These are phyloP conservation scores for Skeletonema costatum DNA, from an alignment of 108 stramenopile genomes.

Conservation along the genomic window DNA sequence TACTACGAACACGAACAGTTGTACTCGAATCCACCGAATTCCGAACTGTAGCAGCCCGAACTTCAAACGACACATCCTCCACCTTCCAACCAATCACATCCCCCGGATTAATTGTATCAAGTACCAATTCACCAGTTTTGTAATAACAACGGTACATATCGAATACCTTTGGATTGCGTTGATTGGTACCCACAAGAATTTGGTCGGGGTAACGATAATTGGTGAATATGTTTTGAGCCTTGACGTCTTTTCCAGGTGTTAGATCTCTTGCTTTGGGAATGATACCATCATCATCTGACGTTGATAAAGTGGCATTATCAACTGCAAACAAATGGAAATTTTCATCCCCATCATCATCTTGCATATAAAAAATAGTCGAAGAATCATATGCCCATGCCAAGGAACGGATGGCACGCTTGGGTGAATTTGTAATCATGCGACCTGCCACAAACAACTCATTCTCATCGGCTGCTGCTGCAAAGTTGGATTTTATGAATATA, in stretches of 20 bases:
- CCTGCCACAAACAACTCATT: neutral
- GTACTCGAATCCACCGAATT: slow-evolving; percentile 53
- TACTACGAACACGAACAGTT: slow-evolving; percentile 46
- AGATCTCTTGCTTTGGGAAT: slow-evolving; percentile 48
- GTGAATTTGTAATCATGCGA: slow-evolving; percentile 58
- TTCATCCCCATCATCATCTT: slow-evolving; percentile 63
- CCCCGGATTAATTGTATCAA: slow-evolving; percentile 68
- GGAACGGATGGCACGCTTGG: slow-evolving; percentile 58
- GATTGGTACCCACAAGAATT: slow-evolving; percentile 63
- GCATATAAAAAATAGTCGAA: slow-evolving; percentile 57
- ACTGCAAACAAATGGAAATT: slow-evolving; percentile 69
- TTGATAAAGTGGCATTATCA: slow-evolving; percentile 4
- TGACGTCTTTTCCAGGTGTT: slow-evolving; percentile 62
- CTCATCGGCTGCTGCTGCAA: neutral
- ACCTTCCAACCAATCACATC: slow-evolving; percentile 61
- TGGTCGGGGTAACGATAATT: slow-evolving; percentile 59
- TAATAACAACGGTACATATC: slow-evolving; percentile 51
- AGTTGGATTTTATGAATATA: slow-evolving; percentile 38
- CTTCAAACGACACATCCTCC: slow-evolving; percentile 54
- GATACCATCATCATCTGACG: neutral
- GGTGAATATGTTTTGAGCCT: slow-evolving; percentile 56
- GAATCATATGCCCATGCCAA: slow-evolving; percentile 58
- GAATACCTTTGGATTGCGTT: slow-evolving; percentile 48
- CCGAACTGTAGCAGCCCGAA: slow-evolving; percentile 48
- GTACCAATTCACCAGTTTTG: slow-evolving; percentile 44